These are phyloP conservation scores for Pythium aristosporum DNA, from an alignment of 352 stramenopile genomes.

Conservation along the genomic window DNA sequence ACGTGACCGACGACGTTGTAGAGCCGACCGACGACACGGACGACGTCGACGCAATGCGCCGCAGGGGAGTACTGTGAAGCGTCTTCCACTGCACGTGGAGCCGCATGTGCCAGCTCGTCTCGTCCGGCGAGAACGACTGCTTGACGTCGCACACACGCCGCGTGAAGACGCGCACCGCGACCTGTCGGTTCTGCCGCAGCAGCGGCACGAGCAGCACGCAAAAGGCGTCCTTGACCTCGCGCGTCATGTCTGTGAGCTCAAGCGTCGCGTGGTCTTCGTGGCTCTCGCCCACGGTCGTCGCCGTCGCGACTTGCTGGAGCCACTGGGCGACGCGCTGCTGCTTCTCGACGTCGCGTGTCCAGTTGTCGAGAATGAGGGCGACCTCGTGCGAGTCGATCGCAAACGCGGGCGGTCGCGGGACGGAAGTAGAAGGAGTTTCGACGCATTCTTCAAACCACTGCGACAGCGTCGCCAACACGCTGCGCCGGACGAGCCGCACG, in stretches of 20 bases:
- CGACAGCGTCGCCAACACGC: slow-evolving; percentile 37
- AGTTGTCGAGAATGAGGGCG: slow-evolving; percentile 59
- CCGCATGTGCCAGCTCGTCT: slow-evolving; percentile 53
- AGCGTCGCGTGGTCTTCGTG: slow-evolving; percentile 34
- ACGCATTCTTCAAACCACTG: slow-evolving; percentile 48
- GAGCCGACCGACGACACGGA: slow-evolving; percentile 24
- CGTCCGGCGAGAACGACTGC: slow-evolving; percentile 19
- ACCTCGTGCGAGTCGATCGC: slow-evolving; percentile 57
- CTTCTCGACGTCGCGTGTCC: slow-evolving; percentile 44
- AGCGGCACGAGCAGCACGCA: slow-evolving; percentile 65
- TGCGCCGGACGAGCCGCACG: slow-evolving; percentile 31
- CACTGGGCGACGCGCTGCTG: slow-evolving; percentile 38
- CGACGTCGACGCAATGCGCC: slow-evolving; percentile 16
- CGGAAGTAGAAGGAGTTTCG: not conserved
- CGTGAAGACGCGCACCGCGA: slow-evolving; percentile 63
- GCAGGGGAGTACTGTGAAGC: not conserved
- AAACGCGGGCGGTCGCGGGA: slow-evolving; percentile 44
- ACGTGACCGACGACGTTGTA: slow-evolving; percentile 12
- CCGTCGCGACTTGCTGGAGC: slow-evolving; percentile 47
- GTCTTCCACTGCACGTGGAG: slow-evolving; percentile 47
- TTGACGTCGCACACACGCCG: slow-evolving; percentile 26
- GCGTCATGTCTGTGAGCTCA: slow-evolving; percentile 53
- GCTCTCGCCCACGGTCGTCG: slow-evolving; percentile 13
- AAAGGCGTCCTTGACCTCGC: slow-evolving; percentile 77
- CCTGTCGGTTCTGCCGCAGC: slow-evolving; percentile 44